phyloP scores from a whole-genome alignment of 1,284 basidiomycete genomes.

The Sphagnurus paluster region DNA sequence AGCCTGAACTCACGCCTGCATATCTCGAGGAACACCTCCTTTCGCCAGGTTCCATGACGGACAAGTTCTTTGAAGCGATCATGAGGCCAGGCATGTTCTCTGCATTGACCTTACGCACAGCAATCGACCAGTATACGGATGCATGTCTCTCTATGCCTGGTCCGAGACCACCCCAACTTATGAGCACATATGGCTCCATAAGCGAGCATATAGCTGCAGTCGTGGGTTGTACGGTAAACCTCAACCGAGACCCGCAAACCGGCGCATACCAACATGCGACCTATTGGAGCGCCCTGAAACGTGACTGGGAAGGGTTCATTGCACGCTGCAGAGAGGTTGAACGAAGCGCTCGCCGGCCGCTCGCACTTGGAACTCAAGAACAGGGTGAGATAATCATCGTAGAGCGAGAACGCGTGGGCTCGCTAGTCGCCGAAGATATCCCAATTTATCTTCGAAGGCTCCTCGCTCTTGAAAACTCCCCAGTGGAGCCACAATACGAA shows the following conservation, averaged over 20 bases:
- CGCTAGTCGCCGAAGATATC: constrained; percentile 65
- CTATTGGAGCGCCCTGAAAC: constrained; percentile 82
- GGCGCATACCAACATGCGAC: constrained; percentile 77
- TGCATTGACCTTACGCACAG: constrained; percentile 72
- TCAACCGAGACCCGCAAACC: constrained; percentile 74
- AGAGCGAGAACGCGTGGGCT: constrained; percentile 76
- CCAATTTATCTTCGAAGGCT: constrained; percentile 57
- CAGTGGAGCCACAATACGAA: constrained; percentile 49
- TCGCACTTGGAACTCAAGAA: constrained; percentile 60
- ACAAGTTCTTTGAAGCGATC: constrained; percentile 80
- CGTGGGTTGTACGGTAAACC: constrained; percentile 82
- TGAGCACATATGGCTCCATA: constrained; percentile 63
- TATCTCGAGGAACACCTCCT: constrained; percentile 84
- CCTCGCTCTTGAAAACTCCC: constrained; percentile 39
- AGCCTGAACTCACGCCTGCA: constrained; percentile 80
- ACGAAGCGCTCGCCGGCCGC: constrained; percentile 81
- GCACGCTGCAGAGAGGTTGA: constrained; percentile 87
- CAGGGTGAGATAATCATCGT: constrained; percentile 61
- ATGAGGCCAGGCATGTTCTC: constrained; percentile 90
- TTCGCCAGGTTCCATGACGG: constrained; percentile 68
- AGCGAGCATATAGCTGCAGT: constrained; percentile 77
- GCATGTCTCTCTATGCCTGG: constrained; percentile 69
- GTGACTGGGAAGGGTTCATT: constrained; percentile 93
- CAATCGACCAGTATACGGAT: constrained; percentile 80
- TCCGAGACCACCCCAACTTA: constrained; percentile 53